A percentile compares a stretch with the other conserved stretches of the same genome.
These are phyloP conservation scores for Blastomyces parvus DNA, from an alignment of 2,329 filamentous ascomycete species.

Conservation along the genomic window DNA sequence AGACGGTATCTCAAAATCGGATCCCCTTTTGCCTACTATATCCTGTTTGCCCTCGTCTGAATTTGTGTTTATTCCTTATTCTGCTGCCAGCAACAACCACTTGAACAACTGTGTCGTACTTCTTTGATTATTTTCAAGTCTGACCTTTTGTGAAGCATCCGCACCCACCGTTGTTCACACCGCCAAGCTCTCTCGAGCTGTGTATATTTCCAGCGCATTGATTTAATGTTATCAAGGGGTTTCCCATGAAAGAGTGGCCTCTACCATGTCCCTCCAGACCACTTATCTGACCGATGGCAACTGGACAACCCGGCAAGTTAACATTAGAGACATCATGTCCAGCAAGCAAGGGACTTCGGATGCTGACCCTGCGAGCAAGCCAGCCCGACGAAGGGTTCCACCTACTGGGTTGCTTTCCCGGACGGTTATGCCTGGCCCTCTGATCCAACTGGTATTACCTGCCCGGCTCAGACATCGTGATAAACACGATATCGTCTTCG, in stretches of 20 bases:
- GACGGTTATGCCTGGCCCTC: slow-evolving; percentile 67
- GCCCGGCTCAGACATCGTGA: slow-evolving; percentile 61
- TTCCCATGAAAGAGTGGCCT: neutral
- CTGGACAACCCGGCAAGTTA: slow-evolving; percentile 15
- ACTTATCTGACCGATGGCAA: slow-evolving; percentile 16
- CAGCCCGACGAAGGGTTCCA: slow-evolving; percentile 36
- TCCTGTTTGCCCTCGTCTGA: neutral
- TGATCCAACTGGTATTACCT: slow-evolving; percentile 66
- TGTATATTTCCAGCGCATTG: neutral
- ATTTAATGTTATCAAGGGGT: neutral
- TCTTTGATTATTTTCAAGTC: neutral
- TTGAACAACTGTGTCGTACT: neutral
- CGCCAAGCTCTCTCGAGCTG: neutral
- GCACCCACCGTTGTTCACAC: neutral
- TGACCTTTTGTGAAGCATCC: neutral
- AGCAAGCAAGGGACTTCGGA: slow-evolving; percentile 12
- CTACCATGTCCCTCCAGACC: slow-evolving; percentile 17
- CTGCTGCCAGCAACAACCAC: neutral
- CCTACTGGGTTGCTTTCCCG: slow-evolving; percentile 64
- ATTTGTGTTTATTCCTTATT: neutral
- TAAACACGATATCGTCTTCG: slow-evolving; percentile 74
- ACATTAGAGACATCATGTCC: slow-evolving; percentile 16
- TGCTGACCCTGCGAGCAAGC: slow-evolving; percentile 12
- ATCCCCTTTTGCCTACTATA: too few relatives aligned
- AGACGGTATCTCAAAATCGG: neutral